These are phyloP conservation scores for Chrysoporthe puriensis DNA, from an alignment of 2,329 filamentous ascomycete genomes.

Conservation along the genomic window DNA sequence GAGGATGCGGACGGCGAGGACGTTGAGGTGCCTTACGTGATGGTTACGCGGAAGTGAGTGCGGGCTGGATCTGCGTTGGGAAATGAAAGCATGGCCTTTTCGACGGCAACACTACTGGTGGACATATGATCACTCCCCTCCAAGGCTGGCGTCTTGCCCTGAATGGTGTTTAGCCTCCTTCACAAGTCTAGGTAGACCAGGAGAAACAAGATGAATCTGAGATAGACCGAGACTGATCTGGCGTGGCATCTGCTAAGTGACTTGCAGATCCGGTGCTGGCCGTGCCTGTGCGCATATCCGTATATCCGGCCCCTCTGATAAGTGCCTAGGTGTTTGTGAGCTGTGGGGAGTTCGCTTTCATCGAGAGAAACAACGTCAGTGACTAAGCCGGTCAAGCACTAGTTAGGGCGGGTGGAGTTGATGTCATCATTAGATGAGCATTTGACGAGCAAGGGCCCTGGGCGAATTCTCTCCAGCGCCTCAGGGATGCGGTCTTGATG, in stretches of 20 bases:
- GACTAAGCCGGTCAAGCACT: background rate
- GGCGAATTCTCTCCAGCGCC: background rate
- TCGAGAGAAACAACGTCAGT: background rate
- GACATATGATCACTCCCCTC: conserved; percentile 4
- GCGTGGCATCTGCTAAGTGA: background rate
- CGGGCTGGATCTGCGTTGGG: background rate
- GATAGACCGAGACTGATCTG: background rate
- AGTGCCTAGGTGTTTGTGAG: background rate
- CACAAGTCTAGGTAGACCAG: conserved; percentile 9
- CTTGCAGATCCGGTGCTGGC: background rate
- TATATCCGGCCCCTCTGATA: background rate
- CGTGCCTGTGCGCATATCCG: background rate
- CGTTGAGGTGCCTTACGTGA: conserved; percentile 96
- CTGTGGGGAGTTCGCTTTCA: background rate
- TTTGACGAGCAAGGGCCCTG: conserved; percentile 15
- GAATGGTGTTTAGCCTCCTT: background rate
- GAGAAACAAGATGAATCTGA: conserved; percentile 6
- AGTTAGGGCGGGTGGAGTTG: background rate
- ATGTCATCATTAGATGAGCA: conserved; percentile 29
- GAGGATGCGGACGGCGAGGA: conserved; percentile 90
- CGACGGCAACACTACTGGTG: conserved; percentile 17
- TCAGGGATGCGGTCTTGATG: background rate
- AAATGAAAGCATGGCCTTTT: conserved; percentile 7
- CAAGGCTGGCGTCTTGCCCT: background rate
- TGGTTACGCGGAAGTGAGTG: conserved; percentile 63